Conservation (phyloP, 1,284 basidiomycete species). For the Puccinia hordei region DNA sequence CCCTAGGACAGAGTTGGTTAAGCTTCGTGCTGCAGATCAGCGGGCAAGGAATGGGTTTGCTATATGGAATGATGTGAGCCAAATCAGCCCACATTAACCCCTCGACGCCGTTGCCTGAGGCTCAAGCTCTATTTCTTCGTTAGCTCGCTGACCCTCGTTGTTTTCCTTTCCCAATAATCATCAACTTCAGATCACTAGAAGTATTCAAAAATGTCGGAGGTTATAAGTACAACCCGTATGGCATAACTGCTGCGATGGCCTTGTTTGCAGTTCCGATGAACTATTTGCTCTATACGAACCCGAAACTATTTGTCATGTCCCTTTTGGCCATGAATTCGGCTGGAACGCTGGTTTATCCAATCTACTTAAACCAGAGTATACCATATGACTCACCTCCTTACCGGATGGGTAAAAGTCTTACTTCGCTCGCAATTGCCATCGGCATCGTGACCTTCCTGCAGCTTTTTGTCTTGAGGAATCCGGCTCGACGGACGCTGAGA, state of each 20-base stretch:
- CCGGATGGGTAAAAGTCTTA: slow-evolving; percentile 57
- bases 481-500: slow-evolving; percentile 58
- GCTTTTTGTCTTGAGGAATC: slow-evolving; percentile 59
- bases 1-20: slow-evolving; percentile 58
- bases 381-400: slow-evolving; percentile 57
- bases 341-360: slow-evolving; percentile 57
- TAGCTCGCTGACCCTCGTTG: background rate
- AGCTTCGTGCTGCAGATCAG: slow-evolving; percentile 60
- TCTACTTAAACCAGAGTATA: slow-evolving; percentile 56
- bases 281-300: slow-evolving; percentile 58
- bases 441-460: slow-evolving; percentile 58
- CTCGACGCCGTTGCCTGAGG: background rate
- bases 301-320: slow-evolving; percentile 55
- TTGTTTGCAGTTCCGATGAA: slow-evolving; percentile 56
- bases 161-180: slow-evolving; percentile 52
- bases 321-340: slow-evolving; percentile 58
- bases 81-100: slow-evolving; percentile 51
- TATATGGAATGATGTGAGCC: slow-evolving; percentile 51
- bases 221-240: slow-evolving; percentile 59
- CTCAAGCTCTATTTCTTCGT: background rate
- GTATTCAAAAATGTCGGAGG: slow-evolving; percentile 60
- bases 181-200: slow-evolving; percentile 52
- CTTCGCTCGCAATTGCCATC: slow-evolving; percentile 58
- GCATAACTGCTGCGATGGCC: slow-evolving; percentile 53
- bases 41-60: slow-evolving; percentile 54